These are phyloP conservation scores for Thoreauomyces humboldtii DNA, from an alignment of 192 early-diverging fungal genomes.

Conservation along the genomic window DNA sequence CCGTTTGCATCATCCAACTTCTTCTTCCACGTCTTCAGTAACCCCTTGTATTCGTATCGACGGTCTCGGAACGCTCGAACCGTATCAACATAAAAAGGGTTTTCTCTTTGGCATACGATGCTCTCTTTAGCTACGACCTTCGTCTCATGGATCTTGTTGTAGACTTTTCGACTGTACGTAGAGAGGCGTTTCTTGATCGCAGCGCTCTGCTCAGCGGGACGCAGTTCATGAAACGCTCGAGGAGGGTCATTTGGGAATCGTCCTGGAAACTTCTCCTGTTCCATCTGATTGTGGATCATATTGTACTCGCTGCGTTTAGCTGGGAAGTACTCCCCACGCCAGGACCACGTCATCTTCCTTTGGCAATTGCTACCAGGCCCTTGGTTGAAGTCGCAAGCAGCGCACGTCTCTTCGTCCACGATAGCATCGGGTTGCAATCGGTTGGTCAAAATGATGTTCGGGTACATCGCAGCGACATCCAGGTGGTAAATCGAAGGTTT, in stretches of 20 bases:
- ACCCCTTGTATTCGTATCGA: slow-evolving; percentile 95
- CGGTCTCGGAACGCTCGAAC: slow-evolving; percentile 95
- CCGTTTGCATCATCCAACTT: slow-evolving; percentile 69
- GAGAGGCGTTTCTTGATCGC: slow-evolving; percentile 75
- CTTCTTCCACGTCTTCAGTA: slow-evolving; percentile 89
- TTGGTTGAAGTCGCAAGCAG: slow-evolving; percentile 89
- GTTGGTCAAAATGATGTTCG: slow-evolving; percentile 98
- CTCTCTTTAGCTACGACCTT: slow-evolving; percentile 80
- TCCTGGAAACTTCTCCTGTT: slow-evolving; percentile 75
- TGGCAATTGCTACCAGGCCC: slow-evolving; percentile 83
- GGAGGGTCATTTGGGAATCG: slow-evolving; percentile 42
- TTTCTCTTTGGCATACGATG: slow-evolving; percentile 95
- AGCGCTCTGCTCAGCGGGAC: slow-evolving; percentile 63
- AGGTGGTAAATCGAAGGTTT: slow-evolving; percentile 93
- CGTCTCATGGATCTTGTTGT: slow-evolving; percentile 78
- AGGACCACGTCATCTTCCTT: slow-evolving; percentile 92
- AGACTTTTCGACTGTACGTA: slow-evolving; percentile 87
- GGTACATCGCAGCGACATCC: slow-evolving; percentile 99
- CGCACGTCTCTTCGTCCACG: slow-evolving; percentile 82
- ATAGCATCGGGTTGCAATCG: slow-evolving; percentile 97
- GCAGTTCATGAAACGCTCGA: slow-evolving; percentile 67
- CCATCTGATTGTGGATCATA: slow-evolving; percentile 87
- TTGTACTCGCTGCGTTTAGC: slow-evolving; percentile 84
- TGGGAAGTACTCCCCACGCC: slow-evolving; percentile 96
- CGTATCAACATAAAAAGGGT: slow-evolving; percentile 97